A percentile compares a stretch with the other conserved stretches of the same genome.
These are phyloP conservation scores for Hymenoscyphus fraxineus DNA, from an alignment of 2,329 filamentous ascomycete genomes.

Conservation along the genomic window DNA sequence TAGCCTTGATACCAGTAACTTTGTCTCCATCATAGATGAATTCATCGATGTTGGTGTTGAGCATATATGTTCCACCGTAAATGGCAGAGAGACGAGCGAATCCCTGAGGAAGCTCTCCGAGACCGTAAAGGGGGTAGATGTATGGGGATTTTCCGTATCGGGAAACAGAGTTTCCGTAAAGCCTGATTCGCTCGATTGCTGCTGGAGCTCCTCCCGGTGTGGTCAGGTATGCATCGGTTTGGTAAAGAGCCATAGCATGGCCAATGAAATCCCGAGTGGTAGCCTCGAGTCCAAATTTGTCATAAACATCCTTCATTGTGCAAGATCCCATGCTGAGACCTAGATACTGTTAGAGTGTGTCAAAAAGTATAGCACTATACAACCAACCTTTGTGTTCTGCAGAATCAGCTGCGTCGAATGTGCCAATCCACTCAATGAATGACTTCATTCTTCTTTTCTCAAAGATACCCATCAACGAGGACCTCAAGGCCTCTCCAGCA, in stretches of 20 bases:
- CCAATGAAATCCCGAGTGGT: slow-evolving; percentile 93
- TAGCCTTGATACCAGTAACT: slow-evolving; percentile 94
- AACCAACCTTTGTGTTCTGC: slow-evolving; percentile 80
- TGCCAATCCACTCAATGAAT: slow-evolving; percentile 93
- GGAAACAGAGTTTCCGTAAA: slow-evolving; percentile 97
- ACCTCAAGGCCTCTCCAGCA: slow-evolving; percentile 83
- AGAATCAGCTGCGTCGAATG: slow-evolving; percentile 77
- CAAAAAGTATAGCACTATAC: neutral
- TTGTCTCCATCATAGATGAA: slow-evolving; percentile 79
- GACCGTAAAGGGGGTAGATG: slow-evolving; percentile 97
- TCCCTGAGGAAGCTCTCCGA: slow-evolving; percentile 94
- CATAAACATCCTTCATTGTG: slow-evolving; percentile 98
- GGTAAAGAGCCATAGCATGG: slow-evolving; percentile 96
- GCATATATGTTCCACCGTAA: slow-evolving; percentile 98
- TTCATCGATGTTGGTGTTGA: slow-evolving; percentile 93
- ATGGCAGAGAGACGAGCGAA: slow-evolving; percentile 97
- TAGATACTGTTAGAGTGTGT: slow-evolving; percentile 37
- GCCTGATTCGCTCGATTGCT: slow-evolving; percentile 83
- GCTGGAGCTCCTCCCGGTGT: slow-evolving; percentile 71
- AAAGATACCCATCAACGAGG: slow-evolving; percentile 92
- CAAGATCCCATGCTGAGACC: slow-evolving; percentile 74
- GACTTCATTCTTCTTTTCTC: slow-evolving; percentile 97
- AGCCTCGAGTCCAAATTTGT: slow-evolving; percentile 91
- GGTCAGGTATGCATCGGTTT: slow-evolving; percentile 82
- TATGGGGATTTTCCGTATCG: slow-evolving; percentile 98